Base-by-base conservation (phyloP, 768 basidiomycete species). In the Lactarius quietus region DNA sequence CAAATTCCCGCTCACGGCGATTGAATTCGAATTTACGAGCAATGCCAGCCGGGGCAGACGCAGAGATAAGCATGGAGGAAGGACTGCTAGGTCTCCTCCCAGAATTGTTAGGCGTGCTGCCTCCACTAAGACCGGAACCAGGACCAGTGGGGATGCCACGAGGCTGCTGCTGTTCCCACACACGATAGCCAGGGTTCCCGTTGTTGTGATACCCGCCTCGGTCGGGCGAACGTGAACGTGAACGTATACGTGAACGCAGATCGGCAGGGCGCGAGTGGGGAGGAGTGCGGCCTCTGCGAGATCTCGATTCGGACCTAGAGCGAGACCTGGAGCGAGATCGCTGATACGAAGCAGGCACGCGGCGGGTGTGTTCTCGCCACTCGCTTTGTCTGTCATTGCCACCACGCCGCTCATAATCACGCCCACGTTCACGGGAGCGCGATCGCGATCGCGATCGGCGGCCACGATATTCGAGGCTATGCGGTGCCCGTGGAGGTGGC, bases 351-450 rank as follows among this genome's bases (percentile, higher is more conserved):
- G 52, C 28, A 3, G 48, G 57, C 6, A 39, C 38, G 5, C 12
- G 55, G 18, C 15, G 38, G 55, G 57, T 8, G 26, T 35, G 26
- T 15, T 31, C 55, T n/a, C 56, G 58, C 23, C 63, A 55, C 5
- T 60, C 59, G 36, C 53, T 8, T 15, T 36, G 18, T 3, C 31
- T 15, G 53, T 18, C 53, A 26, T 61, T 57, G 12, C 35, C 31
- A 17, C 52, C 35, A 17, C 43, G 33, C 2, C 28, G 41, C 2
- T 54, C 54, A 35, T 55, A 35, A 23, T 61, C 59, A 29, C 52
- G 39, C 31, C 45, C 65, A 28, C 52, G 39, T 38, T 54, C 65
- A 28, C 61, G 61, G 7, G 55, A 51, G 8, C 39, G 61, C 39
- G 65, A 65, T 10, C 51, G 51, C 18, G 51, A 55, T 8, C 54